Base-by-base conservation (phyloP, 31 red algal species). In the Odonthalia washingtoniensis region DNA sequence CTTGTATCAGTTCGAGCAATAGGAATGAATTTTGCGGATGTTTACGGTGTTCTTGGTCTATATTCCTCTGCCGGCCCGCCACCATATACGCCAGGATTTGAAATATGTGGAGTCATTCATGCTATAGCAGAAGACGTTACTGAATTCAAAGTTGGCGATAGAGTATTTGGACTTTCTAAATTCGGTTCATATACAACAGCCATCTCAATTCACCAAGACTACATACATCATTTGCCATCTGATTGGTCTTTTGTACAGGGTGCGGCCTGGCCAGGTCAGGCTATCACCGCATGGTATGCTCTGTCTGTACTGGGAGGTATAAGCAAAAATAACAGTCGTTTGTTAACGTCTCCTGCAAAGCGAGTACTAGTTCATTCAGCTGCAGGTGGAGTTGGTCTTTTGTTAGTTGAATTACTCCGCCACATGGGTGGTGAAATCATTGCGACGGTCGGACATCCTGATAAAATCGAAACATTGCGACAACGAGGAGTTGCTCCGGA, bases 1-100 rank as follows among this genome's bases (percentile, higher is more conserved):
- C 80, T 83, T 30, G 72, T 98, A 28, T 33, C 44, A 16, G 87
- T 94, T 1, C 39, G 46, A 5, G 82, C 86, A 31, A 81, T 93
- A 17, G 94, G 88, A 21, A 42, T 98, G 46, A 98, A 98, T 76
- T 89, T 94, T 43, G 96, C 96, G 40, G 96, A 98, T 69, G 65
- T 95, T 9, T 74, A 94, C 74, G 90, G 92, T 28, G 43, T 72
- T 30, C 83, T 87, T 40, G 93, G 93, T 26, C 40, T 85, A 31
- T 98, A 98, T 66, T 67, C 89, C 37, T 78, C 90, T 1, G 93
- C 96, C 5, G 77, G 86, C 18, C 60, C 78, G 17, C 90, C 91
- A 28, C 87, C 91, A 30, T 84, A 85, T 62, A 70, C 88, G 28
- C 90, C 92, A 42, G 96, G 96, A 31, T 91, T 98, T 39, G 96